A percentile compares a stretch with the other conserved stretches of the same genome.
Evolutionary conservation across 2,329 filamentous ascomycete species (phyloP).

Genomic region (Botrytis fragariae): DNA sequence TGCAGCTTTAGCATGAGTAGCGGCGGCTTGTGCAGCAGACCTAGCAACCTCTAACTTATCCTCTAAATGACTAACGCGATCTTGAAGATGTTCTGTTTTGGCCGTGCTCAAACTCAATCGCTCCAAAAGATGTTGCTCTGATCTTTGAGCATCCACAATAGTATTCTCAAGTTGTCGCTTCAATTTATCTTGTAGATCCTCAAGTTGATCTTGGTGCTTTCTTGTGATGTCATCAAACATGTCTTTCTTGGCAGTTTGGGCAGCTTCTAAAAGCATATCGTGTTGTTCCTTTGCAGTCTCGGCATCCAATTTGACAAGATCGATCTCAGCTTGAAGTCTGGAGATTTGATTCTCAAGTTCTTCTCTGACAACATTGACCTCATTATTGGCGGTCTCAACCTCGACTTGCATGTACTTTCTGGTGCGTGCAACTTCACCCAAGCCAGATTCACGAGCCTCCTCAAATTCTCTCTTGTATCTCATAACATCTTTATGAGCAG

Average conservation of each 20-base stretch:
- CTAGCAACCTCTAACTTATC: constrained; percentile 90
- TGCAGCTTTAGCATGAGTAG: constrained; percentile 33
- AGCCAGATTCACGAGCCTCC: constrained; percentile 76
- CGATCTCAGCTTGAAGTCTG: constrained; percentile 70
- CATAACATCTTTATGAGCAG: constrained; percentile 45
- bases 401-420: constrained; percentile 77
- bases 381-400: constrained; percentile 77
- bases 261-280: constrained; percentile 82
- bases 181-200: constrained; percentile 74
- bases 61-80: constrained; percentile 79
- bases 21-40: constrained; percentile 63
- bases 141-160: constrained; percentile 76
- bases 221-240: constrained; percentile 50
- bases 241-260: constrained; percentile 64
- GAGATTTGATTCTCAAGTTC: constrained; percentile 78
- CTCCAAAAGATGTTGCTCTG: constrained; percentile 77
- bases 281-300: constrained; percentile 78
- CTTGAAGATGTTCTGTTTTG: constrained; percentile 81
- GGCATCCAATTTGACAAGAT: constrained; percentile 73
- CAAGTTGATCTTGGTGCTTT: constrained; percentile 66
- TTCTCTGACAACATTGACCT: constrained; percentile 78
- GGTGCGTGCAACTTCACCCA: constrained; percentile 76
- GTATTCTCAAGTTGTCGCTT: constrained; percentile 70
- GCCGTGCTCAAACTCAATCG: constrained; percentile 78
- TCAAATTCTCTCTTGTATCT: constrained; percentile 77